Evolutionary conservation across 768 basidiomycete genomes (phyloP).

Genomic region (Mycena epipterygia): DNA sequence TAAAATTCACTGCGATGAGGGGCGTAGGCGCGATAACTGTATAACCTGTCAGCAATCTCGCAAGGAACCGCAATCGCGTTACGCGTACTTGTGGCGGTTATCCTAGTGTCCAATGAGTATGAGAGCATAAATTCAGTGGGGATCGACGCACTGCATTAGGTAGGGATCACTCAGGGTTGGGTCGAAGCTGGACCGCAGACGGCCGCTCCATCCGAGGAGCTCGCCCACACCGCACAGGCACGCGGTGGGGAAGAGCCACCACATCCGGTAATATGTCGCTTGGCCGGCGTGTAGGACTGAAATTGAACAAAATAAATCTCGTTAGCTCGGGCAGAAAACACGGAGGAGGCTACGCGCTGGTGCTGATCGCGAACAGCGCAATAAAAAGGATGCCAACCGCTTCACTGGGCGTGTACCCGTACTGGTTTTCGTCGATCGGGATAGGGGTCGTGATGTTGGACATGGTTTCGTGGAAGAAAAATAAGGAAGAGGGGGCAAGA

Average conservation of each 20-base stretch:
- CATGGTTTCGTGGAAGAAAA: not conserved
- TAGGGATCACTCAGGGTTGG: conserved; percentile 45
- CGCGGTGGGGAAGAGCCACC: conserved; percentile 68
- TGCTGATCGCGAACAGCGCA: conserved; percentile 54
- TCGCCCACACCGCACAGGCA: conserved; percentile 64
- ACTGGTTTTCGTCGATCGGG: conserved; percentile 28
- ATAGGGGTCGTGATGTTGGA: not conserved
- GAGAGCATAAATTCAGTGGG: conserved; percentile 54
- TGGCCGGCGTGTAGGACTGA: conserved; percentile 63
- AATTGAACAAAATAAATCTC: not conserved
- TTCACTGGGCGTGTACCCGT: conserved; percentile 54
- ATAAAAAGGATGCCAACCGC: conserved; percentile 52
- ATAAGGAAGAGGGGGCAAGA: not conserved
- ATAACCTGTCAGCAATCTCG: too few relatives aligned
- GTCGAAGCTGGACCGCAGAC: conserved; percentile 63
- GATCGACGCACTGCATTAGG: conserved; percentile 55
- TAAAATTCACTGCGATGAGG: conserved; percentile 63
- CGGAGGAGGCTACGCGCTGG: conserved; percentile 43
- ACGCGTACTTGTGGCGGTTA: too few relatives aligned
- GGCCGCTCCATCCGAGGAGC: conserved; percentile 66
- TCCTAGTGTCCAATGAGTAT: too few relatives aligned
- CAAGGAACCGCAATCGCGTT: too few relatives aligned
- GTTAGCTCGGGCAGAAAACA: not conserved
- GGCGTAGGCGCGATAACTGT: conserved; percentile 70
- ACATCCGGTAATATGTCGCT: conserved; percentile 57